Percentiles rank a stretch among this genome's conserved stretches.
phyloP scores from a whole-genome alignment of 495 filamentous ascomycete species.

The Rusavskia elegans region DNA sequence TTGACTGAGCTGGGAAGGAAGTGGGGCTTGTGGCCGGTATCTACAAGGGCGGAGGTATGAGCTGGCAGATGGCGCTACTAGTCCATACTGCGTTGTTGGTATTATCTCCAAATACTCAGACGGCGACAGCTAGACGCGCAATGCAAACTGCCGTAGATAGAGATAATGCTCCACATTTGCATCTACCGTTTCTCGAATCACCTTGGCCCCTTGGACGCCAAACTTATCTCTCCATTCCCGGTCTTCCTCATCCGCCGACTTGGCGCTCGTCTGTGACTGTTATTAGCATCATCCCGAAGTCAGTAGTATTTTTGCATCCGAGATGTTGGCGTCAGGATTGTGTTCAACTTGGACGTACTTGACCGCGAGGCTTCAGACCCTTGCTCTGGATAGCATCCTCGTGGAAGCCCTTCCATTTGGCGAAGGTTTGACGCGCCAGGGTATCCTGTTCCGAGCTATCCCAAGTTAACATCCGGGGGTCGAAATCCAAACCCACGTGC shows the following conservation, averaged over 20 bases:
- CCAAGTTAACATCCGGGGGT: slow-evolving; percentile 62
- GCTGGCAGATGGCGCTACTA: too few relatives aligned
- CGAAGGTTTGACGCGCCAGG: slow-evolving; percentile 50
- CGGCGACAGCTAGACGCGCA: neutral
- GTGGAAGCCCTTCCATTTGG: slow-evolving; percentile 89
- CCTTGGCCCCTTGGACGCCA: slow-evolving; percentile 54
- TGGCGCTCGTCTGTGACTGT: too few relatives aligned
- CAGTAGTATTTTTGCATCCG: too few relatives aligned
- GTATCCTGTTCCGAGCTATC: slow-evolving; percentile 48
- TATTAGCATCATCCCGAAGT: too few relatives aligned
- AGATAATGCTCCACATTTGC: slow-evolving; percentile 53
- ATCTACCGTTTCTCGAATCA: slow-evolving; percentile 61
- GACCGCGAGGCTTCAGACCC: slow-evolving; percentile 43
- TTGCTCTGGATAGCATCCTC: slow-evolving; percentile 75
- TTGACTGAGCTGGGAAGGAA: too few relatives aligned
- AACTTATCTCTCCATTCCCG: slow-evolving; percentile 67
- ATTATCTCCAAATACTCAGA: too few relatives aligned
- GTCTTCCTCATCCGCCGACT: slow-evolving; percentile 44
- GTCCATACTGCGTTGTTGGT: too few relatives aligned
- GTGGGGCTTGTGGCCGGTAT: too few relatives aligned
- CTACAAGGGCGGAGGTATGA: too few relatives aligned
- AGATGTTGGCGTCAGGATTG: too few relatives aligned
- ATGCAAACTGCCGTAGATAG: slow-evolving; percentile 1
- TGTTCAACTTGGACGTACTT: slow-evolving; percentile 35
- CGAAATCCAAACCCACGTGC: slow-evolving; percentile 54